Conservation (phyloP, 371 early-diverging fungal genomes). For the Mucor indicus region DNA sequence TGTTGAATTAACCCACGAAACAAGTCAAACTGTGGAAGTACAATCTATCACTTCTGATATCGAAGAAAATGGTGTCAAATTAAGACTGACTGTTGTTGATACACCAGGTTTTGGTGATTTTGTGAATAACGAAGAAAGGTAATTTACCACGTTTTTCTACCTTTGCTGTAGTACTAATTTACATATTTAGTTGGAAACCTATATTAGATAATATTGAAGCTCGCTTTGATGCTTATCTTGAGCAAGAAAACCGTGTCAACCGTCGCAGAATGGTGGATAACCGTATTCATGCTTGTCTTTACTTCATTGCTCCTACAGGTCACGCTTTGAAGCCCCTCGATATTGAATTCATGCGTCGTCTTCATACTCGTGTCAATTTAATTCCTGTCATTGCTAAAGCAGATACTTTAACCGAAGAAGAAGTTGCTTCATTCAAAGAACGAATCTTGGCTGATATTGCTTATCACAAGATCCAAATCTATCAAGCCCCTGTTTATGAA, state of each 20-base stretch:
- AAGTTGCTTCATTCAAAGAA: constrained; percentile 90
- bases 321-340: constrained; percentile 92
- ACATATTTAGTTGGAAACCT: constrained; percentile 85
- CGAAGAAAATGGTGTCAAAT: constrained; percentile 87
- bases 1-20: constrained; percentile 78
- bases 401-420: constrained; percentile 97
- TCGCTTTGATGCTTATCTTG: constrained; percentile 93
- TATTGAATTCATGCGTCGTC: constrained; percentile 93
- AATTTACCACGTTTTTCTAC: constrained; percentile 9
- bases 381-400: constrained; percentile 98
- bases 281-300: constrained; percentile 96
- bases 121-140: constrained; percentile 93
- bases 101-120: constrained; percentile 95
- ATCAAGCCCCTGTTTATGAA: constrained; percentile 87
- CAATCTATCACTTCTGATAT: constrained; percentile 90
- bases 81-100: constrained; percentile 93
- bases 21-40: constrained; percentile 92
- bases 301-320: constrained; percentile 96
- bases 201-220: constrained; percentile 95
- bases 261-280: constrained; percentile 87
- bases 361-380: constrained; percentile 93
- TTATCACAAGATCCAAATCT: constrained; percentile 92
- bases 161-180: too few relatives aligned
- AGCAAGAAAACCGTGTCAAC: constrained; percentile 90
- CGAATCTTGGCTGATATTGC: constrained; percentile 92